These are phyloP conservation scores for Linum tenue DNA, from an alignment of 345 rosid species.

Conservation along the genomic window DNA sequence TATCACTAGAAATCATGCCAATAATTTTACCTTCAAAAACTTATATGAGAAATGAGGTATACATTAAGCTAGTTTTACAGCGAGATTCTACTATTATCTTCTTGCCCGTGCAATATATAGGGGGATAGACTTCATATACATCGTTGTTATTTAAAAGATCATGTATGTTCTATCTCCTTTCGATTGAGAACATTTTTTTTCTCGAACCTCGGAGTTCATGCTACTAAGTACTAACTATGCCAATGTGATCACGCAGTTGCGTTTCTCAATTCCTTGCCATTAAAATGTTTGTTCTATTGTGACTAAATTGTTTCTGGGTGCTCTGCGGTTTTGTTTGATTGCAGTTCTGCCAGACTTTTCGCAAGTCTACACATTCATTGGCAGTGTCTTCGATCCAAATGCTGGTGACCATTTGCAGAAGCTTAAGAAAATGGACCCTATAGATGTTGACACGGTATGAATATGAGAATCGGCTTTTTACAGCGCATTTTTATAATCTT, in stretches of 20 bases:
- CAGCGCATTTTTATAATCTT: not conserved
- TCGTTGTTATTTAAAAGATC: no score
- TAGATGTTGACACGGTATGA: conserved; percentile 83
- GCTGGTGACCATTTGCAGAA: conserved; percentile 62
- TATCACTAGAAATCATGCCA: no score
- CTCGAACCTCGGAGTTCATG: not conserved
- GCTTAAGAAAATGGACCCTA: conserved; percentile 80
- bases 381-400: conserved; percentile 76
- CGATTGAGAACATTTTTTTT: no score
- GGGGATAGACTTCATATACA: no score
- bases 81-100: no score
- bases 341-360: conserved; percentile 82
- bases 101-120: no score
- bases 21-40: no score
- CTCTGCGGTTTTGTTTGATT: conserved; percentile 14
- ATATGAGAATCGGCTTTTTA: not conserved
- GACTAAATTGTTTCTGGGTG: not conserved
- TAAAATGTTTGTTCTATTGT: not conserved
- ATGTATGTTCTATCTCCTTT: no score
- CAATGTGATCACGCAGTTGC: not conserved
- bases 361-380: conserved; percentile 78
- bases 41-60: no score
- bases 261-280: not conserved
- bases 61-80: no score
- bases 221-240: not conserved